Conservation (phyloP, 2,329 filamentous ascomycete genomes). For the Monosporascus sp. region DNA sequence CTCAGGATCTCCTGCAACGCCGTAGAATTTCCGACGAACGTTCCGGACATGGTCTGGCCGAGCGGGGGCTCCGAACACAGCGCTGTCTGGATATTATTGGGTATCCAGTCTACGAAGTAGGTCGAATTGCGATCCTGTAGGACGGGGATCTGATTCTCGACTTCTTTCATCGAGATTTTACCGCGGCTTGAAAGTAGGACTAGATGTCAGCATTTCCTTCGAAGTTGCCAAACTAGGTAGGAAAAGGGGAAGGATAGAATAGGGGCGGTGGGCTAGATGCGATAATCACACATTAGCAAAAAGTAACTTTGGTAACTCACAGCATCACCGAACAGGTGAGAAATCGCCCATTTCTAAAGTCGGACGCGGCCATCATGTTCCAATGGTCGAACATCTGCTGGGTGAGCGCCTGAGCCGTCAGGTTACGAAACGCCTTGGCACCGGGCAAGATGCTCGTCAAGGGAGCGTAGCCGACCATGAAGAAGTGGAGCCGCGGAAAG, state of each 20-base stretch:
- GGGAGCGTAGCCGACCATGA: constrained; percentile 99
- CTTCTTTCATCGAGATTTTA: constrained; percentile 99
- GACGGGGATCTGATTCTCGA: constrained; percentile 99
- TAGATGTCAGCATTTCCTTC: no score
- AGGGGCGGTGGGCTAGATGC: not conserved
- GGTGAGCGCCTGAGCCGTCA: constrained; percentile 95
- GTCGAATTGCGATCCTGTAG: constrained; percentile 99
- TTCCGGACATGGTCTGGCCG: constrained; percentile 98
- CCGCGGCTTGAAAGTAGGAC: constrained; percentile 60
- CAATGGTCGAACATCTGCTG: constrained; percentile 99
- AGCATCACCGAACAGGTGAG: constrained; percentile 99
- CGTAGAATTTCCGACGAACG: constrained; percentile 98
- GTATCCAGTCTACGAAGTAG: constrained; percentile 99
- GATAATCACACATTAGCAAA: no score
- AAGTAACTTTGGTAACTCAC: constrained; percentile 39
- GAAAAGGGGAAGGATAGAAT: not conserved
- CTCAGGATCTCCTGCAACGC: constrained; percentile 99
- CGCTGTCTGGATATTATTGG: constrained; percentile 99
- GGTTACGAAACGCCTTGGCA: constrained; percentile 92
- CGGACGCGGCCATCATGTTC: constrained; percentile 99
- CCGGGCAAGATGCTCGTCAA: constrained; percentile 73
- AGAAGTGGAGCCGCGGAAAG: constrained; percentile 99
- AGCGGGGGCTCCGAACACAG: constrained; percentile 98
- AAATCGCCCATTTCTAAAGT: constrained; percentile 99
- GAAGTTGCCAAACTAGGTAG: constrained; percentile 18